Evolutionary conservation across 495 filamentous ascomycete genomes (phyloP).

Genomic region (Tuber indicum): DNA sequence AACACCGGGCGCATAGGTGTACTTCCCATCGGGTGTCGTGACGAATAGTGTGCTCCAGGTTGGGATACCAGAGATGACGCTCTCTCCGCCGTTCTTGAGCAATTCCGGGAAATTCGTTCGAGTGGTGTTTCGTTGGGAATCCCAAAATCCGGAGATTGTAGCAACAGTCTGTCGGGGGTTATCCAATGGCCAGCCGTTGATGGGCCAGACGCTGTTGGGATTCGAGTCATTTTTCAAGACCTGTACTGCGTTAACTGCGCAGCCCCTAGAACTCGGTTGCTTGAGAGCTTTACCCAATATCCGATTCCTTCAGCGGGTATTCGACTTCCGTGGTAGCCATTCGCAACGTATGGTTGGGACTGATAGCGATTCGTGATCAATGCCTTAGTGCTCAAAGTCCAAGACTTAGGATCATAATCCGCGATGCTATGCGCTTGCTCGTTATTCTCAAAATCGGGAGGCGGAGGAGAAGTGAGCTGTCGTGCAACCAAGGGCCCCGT

Average conservation of each 20-base stretch:
- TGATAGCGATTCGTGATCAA: conserved; percentile 59
- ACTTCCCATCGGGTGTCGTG: conserved; percentile 51
- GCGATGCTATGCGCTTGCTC: conserved; percentile 32
- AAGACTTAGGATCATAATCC: conserved; percentile 45
- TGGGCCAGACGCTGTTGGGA: conserved; percentile 46
- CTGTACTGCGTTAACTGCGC: conserved; percentile 7
- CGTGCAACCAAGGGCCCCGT: conserved; percentile 19
- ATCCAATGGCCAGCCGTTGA: conserved; percentile 71
- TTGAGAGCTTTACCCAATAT: conserved; percentile 44
- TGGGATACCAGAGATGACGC: conserved; percentile 66
- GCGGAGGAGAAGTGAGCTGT: conserved; percentile 29
- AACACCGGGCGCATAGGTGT: conserved; percentile 57
- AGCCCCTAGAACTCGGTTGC: background rate
- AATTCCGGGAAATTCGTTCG: conserved; percentile 68
- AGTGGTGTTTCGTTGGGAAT: conserved; percentile 57
- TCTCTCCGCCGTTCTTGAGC: conserved; percentile 64
- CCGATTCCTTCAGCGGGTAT: conserved; percentile 51
- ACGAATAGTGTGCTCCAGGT: conserved; percentile 49
- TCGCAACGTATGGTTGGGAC: conserved; percentile 58
- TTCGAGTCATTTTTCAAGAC: conserved; percentile 23
- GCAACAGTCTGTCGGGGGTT: conserved; percentile 62
- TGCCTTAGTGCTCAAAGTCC: conserved; percentile 54
- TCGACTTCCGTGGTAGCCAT: conserved; percentile 56
- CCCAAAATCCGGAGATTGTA: conserved; percentile 67
- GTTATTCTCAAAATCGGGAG: conserved; percentile 27